Conservation (phyloP, 257 asterid genomes). For the Nicotiana noctiflora region DNA sequence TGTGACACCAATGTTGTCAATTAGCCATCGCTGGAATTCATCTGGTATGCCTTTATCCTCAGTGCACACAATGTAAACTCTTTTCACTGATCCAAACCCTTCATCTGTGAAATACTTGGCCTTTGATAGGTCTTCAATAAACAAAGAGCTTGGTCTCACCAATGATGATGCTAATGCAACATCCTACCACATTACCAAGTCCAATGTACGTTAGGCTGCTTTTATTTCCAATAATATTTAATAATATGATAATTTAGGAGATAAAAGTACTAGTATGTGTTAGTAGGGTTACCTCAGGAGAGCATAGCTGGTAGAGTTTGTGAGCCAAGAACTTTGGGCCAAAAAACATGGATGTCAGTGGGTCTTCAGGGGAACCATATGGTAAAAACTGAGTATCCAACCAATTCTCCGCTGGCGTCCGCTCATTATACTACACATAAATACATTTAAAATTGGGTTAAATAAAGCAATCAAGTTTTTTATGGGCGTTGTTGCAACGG, state of each 20-base stretch:
- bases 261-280: not conserved
- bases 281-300: conserved; percentile 32
- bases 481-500: too few species aligned
- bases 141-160: conserved; percentile 36
- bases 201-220: not conserved
- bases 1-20: conserved; percentile 27
- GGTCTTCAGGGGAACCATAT: conserved; percentile 30
- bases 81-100: conserved; percentile 43
- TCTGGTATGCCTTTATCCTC: conserved; percentile 28
- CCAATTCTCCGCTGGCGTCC: conserved; percentile 31
- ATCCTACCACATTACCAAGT: conserved; percentile 29
- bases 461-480: not conserved
- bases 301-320: conserved; percentile 29
- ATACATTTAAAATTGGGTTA: not conserved
- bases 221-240: not conserved
- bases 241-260: not conserved
- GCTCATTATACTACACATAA: conserved; percentile 19
- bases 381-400: conserved; percentile 36
- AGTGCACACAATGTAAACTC: conserved; percentile 25
- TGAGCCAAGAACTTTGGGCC: conserved; percentile 29
- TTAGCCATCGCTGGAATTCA: conserved; percentile 40
- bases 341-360: conserved; percentile 25
- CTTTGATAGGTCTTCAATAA: conserved; percentile 29
- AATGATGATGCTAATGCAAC: conserved; percentile 33
- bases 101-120: conserved; percentile 25